phyloP scores from a whole-genome alignment of 345 rosid genomes.

The Euclidium syriacum region DNA sequence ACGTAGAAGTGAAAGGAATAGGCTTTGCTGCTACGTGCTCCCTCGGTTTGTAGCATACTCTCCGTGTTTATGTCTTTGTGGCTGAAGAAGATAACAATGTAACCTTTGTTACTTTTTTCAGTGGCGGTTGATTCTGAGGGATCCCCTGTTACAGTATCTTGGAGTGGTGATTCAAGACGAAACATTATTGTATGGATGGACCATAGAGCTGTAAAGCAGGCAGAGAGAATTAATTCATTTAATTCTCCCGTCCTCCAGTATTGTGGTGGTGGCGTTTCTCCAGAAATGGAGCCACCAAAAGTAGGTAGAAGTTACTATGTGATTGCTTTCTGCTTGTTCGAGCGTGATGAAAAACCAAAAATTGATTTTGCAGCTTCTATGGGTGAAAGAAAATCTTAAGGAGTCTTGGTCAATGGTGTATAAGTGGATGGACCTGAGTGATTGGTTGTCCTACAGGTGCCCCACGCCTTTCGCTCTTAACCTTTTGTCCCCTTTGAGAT shows the following conservation, averaged over 20 bases:
- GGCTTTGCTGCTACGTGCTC: constrained; percentile 98
- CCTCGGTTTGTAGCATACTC: constrained; percentile 53
- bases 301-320: constrained; percentile 27
- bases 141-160: constrained; percentile 88
- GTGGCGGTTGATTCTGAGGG: constrained; percentile 98
- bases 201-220: constrained; percentile 94
- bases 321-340: not conserved
- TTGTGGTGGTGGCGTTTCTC: constrained; percentile 91
- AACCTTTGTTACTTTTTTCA: constrained; percentile 27
- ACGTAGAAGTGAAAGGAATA: constrained; percentile 62
- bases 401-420: constrained; percentile 96
- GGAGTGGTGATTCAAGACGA: constrained; percentile 95
- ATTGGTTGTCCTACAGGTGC: constrained; percentile 93
- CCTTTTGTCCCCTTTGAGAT: not conserved
- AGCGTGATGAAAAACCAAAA: not conserved
- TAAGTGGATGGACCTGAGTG: constrained; percentile 99
- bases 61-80: not conserved
- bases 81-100: not conserved
- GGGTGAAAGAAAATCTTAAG: constrained; percentile 94
- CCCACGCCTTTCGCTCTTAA: not conserved
- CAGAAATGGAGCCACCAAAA: constrained; percentile 97
- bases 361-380: constrained; percentile 63
- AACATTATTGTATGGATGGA: constrained; percentile 98
- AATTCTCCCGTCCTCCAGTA: constrained; percentile 78
- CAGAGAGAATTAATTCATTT: constrained; percentile 78